phyloP scores from a whole-genome alignment of 345 rosid genomes.

The Populus euphratica region DNA sequence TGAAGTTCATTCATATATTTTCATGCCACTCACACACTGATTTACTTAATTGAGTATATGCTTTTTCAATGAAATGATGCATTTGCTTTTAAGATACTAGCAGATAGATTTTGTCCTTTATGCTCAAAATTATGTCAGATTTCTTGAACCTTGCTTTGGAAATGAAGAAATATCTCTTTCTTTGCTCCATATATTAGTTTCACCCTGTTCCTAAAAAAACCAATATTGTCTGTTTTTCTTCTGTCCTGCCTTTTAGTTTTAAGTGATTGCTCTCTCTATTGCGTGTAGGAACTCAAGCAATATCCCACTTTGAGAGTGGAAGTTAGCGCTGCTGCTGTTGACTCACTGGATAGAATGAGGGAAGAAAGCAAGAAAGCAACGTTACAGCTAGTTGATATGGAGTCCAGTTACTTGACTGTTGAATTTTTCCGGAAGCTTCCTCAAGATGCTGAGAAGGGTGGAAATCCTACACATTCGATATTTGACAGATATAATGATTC shows the following conservation, averaged over 20 bases:
- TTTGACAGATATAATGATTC: slow-evolving; percentile 86
- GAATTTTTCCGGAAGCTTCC: slow-evolving; percentile 97
- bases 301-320: slow-evolving; percentile 86
- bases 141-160: neutral
- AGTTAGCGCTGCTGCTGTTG: slow-evolving; percentile 76
- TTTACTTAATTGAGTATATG: too few relatives aligned
- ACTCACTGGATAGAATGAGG: slow-evolving; percentile 83
- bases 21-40: too few relatives aligned
- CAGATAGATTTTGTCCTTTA: too few relatives aligned
- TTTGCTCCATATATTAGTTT: neutral
- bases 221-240: too few relatives aligned
- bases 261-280: slow-evolving; percentile 4
- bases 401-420: slow-evolving; percentile 81
- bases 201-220: too few relatives aligned
- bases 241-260: neutral
- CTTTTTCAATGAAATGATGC: too few relatives aligned
- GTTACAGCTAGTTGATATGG: slow-evolving; percentile 89
- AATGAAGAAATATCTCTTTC: neutral
- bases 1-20: neutral
- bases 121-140: too few relatives aligned
- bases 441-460: slow-evolving; percentile 92
- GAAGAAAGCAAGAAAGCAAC: slow-evolving; percentile 90
- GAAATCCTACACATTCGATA: slow-evolving; percentile 86
- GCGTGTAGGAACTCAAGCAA: slow-evolving; percentile 77
- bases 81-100: too few relatives aligned